Base-by-base conservation (phyloP, 768 basidiomycete species). In the Scleroderma citrinum region DNA sequence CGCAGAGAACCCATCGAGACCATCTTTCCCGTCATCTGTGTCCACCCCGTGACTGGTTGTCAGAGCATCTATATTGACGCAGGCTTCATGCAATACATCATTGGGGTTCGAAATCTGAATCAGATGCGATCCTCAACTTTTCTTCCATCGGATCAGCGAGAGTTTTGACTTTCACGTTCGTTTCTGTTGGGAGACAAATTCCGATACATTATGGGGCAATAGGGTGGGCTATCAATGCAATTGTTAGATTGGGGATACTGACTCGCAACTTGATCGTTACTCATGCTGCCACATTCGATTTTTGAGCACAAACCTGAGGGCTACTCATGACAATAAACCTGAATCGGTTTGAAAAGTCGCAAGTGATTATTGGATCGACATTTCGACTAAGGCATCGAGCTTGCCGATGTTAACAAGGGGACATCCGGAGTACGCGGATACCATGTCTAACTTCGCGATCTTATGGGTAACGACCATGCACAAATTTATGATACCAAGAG, bases 181-280 rank as follows among this genome's bases (percentile, higher is more conserved):
- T 50, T 86, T 86, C 75, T 77, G 74, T 53, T 91, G 89, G 89
- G 76, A 84, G 61, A 69, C 73, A 32, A 81, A 88, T 60, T 83
- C 85, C 36, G 70, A 91, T 46, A 88, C 87, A n/a, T 73, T 91
- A 63, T 92, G 90, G 89, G 87, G 92, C 59, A 91, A 91, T 65
- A 74, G 88, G 64, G 85, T 86, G 54, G 34, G 76, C 44, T 19
- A 29, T 21, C 35, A 7, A 23, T 1, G 13, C 17, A 1, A 21
- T 2, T 17, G 17, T 36, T 19, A 10, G 19, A 23, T 3, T 16
- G 42, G 1, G 19, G 47, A 37, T 49, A 21, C 48, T 23, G 19
- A 48, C 52, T 55, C 24, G 47, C 40, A 13, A 34, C 14, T 11
- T 85, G 85, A 60, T 87, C 50, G 82, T 83, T 35, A 86, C 76